Base-by-base conservation (phyloP, 2,329 filamentous ascomycete species). In the Colletotrichum liriopes region DNA sequence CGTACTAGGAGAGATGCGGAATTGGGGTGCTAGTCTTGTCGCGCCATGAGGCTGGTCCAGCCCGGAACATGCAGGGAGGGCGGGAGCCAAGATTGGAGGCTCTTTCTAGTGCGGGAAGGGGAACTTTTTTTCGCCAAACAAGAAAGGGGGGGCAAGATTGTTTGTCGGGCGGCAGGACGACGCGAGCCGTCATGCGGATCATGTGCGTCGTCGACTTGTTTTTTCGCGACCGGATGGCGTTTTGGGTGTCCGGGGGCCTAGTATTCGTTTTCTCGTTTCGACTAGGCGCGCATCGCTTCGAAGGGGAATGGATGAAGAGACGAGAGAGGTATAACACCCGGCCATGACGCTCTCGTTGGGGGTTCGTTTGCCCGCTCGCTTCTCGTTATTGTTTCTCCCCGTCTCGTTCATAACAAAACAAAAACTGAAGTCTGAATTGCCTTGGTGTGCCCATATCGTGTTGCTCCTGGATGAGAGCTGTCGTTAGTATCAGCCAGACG, bases 61-160 rank as follows among this genome's bases (percentile, higher is more conserved):
- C 8, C 20, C 23, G 56, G 65, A 41, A 26, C 23, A 23, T 62
- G 55, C 65, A 56, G 32, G 47, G 58, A 32, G 20, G 7, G 65
- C 69, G 65, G 69, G 65, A 69, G 69, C 69, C 65, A 72, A 72
- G 69, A 64, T 72, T 69, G 65, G 69, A 69, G 69, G 69, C 69
- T 72, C 69, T 64, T 59, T 43, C 58, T 47, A 20, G 47, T 8
- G 16, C 16, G 23, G 26, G 43, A 20, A n/a, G 2, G 43, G 29
- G 18, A 16, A 16, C 29, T 12, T 58, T 43, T 43, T 37, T 26
- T 26, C 23, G 23, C 23, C 23, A 43, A 56, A 29, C 12, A 39
- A 39, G 35, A 51, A 51, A 41, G 60, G 23, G 18, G 55, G 41
- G 16, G 23, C 23, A 11, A 16, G 16, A 18, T 23, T 23, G 35